phyloP scores from a whole-genome alignment of 345 rosid species.

The Bruguiera gymnorhiza region DNA sequence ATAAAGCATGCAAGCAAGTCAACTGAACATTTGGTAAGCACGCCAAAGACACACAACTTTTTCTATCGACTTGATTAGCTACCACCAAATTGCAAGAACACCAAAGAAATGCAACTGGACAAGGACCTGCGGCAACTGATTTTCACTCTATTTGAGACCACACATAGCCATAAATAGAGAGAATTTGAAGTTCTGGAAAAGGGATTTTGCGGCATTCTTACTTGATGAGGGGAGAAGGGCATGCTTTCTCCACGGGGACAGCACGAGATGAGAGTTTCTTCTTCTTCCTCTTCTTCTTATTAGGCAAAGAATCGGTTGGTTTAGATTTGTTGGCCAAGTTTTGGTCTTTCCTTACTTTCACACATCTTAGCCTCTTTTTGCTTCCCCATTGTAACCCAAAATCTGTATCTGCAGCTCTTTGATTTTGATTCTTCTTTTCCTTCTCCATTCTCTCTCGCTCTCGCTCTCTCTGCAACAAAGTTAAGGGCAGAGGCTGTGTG shows the following conservation, averaged over 20 bases:
- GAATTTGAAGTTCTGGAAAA: background rate
- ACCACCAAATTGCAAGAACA: background rate
- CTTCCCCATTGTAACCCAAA: conserved; percentile 92
- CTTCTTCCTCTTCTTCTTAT: conserved; percentile 6
- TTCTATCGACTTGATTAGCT: background rate
- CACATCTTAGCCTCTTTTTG: conserved; percentile 78
- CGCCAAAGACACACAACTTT: background rate
- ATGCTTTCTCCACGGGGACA: conserved; percentile 46
- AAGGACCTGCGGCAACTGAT: background rate
- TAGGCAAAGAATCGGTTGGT: conserved; percentile 41
- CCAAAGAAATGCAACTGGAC: background rate
- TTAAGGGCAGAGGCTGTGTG: background rate
- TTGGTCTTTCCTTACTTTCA: conserved; percentile 65
- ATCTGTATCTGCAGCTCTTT: conserved; percentile 59
- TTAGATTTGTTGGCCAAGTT: conserved; percentile 42
- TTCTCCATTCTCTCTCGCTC: conserved; percentile 45
- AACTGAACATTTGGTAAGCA: background rate
- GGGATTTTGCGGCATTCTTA: conserved; percentile 25
- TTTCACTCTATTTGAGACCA: background rate
- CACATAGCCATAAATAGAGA: background rate
- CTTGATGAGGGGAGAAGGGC: conserved; percentile 55
- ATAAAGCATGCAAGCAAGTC: background rate
- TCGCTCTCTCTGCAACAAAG: conserved; percentile 13
- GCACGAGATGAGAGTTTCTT: conserved; percentile 50
- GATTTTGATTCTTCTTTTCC: conserved; percentile 61